Conservation (phyloP, 2,329 filamentous ascomycete species). For the Magnaporthiopsis incrustans region DNA sequence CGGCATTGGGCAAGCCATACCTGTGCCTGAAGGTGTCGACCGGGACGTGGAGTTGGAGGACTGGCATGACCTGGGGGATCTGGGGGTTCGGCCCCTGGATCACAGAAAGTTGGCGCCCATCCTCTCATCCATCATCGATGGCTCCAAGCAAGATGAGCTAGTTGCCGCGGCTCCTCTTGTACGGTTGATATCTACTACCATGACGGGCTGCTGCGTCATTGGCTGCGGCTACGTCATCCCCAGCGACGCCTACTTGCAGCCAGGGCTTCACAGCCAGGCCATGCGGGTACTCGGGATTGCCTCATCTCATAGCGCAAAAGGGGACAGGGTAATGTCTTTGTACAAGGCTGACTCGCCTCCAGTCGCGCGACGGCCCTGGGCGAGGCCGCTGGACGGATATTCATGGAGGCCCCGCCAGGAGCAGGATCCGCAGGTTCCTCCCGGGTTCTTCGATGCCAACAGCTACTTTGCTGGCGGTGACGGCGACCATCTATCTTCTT, state of each 20-base stretch:
- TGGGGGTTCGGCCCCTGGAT: too few relatives aligned
- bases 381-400: too few relatives aligned
- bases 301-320: background rate
- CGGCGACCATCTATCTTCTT: too few relatives aligned
- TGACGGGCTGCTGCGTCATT: background rate
- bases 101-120: background rate
- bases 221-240: background rate
- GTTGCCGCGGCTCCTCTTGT: background rate
- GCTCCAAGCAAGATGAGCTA: background rate
- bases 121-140: background rate
- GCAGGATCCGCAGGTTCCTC: too few relatives aligned
- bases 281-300: background rate
- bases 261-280: fast-evolving
- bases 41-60: too few relatives aligned
- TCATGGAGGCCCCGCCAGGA: too few relatives aligned
- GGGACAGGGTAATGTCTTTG: background rate
- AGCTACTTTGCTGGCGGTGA: too few relatives aligned
- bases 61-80: too few relatives aligned
- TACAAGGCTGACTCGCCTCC: background rate
- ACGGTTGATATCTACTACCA: background rate
- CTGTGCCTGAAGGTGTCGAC: too few relatives aligned
- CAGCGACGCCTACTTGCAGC: background rate
- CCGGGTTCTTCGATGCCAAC: too few relatives aligned
- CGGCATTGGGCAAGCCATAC: too few relatives aligned
- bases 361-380: too few relatives aligned